phyloP scores from a whole-genome alignment of 345 rosid species.

The sweet orange (Citrus sinensis) region DVS_A1.0 CM039168.1:7925001-7925500 shows the following conservation, averaged over 20 bases:
- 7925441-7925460: neutral
- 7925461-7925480: neutral
- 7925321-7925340: neutral
- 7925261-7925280: slow-evolving; percentile 72
- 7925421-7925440: neutral
- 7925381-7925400: neutral
- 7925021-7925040: neutral
- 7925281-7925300: slow-evolving; percentile 74
- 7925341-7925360: neutral
- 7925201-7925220: slow-evolving; percentile 24
- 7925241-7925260: slow-evolving; percentile 75
- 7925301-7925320: neutral
- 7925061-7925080: neutral
- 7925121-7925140: slow-evolving; percentile 64
- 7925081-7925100: neutral
- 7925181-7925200: slow-evolving; percentile 62
- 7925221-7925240: slow-evolving; percentile 45
- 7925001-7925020: neutral
- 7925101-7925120: slow-evolving; percentile 25
- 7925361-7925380: neutral
- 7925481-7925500: neutral
- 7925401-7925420: neutral
- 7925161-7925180: slow-evolving; percentile 59
- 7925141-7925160: slow-evolving; percentile 71
- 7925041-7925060: neutral